These are phyloP conservation scores for Pterocarpus santalinus DNA, from an alignment of 306 rosid genomes.

Conservation along the genomic window DNA sequence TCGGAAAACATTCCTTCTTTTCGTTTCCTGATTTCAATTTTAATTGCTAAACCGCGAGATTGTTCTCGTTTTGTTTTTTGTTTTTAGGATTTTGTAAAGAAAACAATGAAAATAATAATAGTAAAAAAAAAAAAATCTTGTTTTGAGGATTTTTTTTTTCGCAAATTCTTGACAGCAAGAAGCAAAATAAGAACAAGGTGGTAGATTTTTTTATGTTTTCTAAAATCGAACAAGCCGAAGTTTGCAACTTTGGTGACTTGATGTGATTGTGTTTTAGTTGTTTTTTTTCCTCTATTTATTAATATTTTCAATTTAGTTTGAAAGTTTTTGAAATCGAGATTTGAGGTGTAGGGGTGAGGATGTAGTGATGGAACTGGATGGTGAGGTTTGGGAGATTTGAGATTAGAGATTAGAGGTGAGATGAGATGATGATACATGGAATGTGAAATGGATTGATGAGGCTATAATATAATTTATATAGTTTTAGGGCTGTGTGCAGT, in stretches of 20 bases:
- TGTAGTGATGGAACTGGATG: neutral
- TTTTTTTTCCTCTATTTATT: neutral
- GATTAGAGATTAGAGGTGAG: neutral
- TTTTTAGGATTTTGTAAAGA: too few relatives aligned
- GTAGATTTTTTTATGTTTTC: too few relatives aligned
- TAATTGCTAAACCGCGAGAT: neutral
- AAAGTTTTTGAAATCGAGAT: neutral
- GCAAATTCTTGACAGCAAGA: too few relatives aligned
- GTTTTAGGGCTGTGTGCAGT: neutral
- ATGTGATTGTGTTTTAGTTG: slow-evolving; percentile 7
- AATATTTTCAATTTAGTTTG: neutral
- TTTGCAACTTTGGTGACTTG: too few relatives aligned
- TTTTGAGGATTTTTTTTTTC: too few relatives aligned
- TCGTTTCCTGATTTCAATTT: neutral
- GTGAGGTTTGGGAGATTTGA: neutral
- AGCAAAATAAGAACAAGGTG: too few relatives aligned
- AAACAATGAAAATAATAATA: too few relatives aligned
- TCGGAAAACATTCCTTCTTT: too few relatives aligned
- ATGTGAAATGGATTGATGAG: neutral
- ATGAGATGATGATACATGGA: too few relatives aligned
- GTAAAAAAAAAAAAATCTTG: too few relatives aligned
- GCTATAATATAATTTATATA: neutral
- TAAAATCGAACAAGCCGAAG: too few relatives aligned
- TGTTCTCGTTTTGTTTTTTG: too few relatives aligned
- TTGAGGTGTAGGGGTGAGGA: neutral